Evolutionary conservation across 805 yeast genomes (phyloP), one percentile per base, ranked within the genome.

Genomic region (Hanseniaspora hatyaiensis): DNA sequence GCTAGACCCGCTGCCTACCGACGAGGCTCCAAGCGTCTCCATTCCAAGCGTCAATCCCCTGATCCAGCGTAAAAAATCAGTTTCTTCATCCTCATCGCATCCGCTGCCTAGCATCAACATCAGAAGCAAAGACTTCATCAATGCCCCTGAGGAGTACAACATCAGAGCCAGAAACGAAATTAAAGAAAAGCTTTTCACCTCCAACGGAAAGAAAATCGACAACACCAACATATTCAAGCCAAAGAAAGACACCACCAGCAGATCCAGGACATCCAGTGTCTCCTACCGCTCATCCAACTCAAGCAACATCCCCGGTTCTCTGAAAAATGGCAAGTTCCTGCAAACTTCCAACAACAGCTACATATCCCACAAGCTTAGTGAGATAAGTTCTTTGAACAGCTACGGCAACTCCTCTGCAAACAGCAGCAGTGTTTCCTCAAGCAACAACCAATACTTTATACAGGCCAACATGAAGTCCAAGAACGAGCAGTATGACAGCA

Each of bases 101-200:
- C 18, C 23, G 6, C 16, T 45, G 13, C 49, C 49, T 22, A 40
- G 39, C 13, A 38, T 34, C 6, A 49, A 15, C 20, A 34, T 30
- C 24, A 49, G 38, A 15, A 38, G 18, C 18, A 49, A 42, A 22
- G 51, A 49, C 51, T 62, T 63, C 40, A 62, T 63, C 24, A 61
- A 55, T 51, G 61, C 65, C 2, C 66, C 66, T 16, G 56, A 58
- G 24, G 65, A 63, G 39, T 63, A 60, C 49, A 59, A 63, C 9
- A 57, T 59, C 24, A 57, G 66, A 44, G 66, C 66, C 6, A 59
- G 67, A 51, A 55, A 55, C 38, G 65, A 62, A 40, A 62, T 63
- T 47, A 58, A 58, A 32, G 59, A 59, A 38, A 54, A 61, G 31
- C 50, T 63, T 23, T 49, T 59, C 22, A 41, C 18, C 13, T 20